A percentile compares a stretch with the other conserved stretches of the same genome.
Conservation (phyloP, 1,139 yeast species). For the Petasospora rhodanensis region DNA sequence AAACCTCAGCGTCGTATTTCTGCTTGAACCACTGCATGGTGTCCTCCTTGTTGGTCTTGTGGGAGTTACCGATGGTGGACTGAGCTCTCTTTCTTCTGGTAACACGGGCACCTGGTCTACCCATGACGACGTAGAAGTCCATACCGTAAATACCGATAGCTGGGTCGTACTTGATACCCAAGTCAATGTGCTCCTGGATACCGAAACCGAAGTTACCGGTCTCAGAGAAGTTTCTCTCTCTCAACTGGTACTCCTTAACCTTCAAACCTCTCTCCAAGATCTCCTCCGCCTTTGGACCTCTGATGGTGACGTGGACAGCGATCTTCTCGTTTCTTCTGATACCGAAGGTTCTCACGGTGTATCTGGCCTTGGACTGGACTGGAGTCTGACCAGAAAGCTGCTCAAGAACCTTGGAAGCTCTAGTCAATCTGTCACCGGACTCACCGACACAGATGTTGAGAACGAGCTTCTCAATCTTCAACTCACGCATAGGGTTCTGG, state of each 20-base stretch:
- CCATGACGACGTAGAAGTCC: slow-evolving; percentile 99
- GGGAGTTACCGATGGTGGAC: slow-evolving; percentile 86
- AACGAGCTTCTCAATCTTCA: slow-evolving; percentile 98
- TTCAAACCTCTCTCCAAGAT: slow-evolving; percentile 99
- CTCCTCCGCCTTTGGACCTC: slow-evolving; percentile 99
- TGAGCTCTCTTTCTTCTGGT: slow-evolving; percentile 98
- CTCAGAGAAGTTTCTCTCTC: slow-evolving; percentile 88
- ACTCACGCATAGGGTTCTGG: slow-evolving; percentile 91
- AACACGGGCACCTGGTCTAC: slow-evolving; percentile 99
- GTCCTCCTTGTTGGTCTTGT: slow-evolving; percentile 91
- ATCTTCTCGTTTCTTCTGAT: slow-evolving; percentile 99
- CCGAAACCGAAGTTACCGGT: slow-evolving; percentile 99
- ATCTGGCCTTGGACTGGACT: slow-evolving; percentile 99
- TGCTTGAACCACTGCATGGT: slow-evolving; percentile 99
- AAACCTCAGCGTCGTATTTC: slow-evolving; percentile 98
- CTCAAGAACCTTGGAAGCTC: slow-evolving; percentile 99
- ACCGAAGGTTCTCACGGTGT: slow-evolving; percentile 99
- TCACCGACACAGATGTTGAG: slow-evolving; percentile 99
- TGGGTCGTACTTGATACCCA: slow-evolving; percentile 99
- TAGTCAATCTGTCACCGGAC: slow-evolving; percentile 99
- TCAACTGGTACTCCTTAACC: slow-evolving; percentile 99
- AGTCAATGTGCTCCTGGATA: slow-evolving; percentile 98
- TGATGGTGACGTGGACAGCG: slow-evolving; percentile 98
- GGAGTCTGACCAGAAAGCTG: slow-evolving; percentile 99
- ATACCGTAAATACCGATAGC: slow-evolving; percentile 99